A percentile compares a stretch with the other conserved stretches of the same genome.
Evolutionary conservation across 176 grass and related monocot genomes (phyloP).

Genomic region (Miscanthus lutarioriparius): DNA sequence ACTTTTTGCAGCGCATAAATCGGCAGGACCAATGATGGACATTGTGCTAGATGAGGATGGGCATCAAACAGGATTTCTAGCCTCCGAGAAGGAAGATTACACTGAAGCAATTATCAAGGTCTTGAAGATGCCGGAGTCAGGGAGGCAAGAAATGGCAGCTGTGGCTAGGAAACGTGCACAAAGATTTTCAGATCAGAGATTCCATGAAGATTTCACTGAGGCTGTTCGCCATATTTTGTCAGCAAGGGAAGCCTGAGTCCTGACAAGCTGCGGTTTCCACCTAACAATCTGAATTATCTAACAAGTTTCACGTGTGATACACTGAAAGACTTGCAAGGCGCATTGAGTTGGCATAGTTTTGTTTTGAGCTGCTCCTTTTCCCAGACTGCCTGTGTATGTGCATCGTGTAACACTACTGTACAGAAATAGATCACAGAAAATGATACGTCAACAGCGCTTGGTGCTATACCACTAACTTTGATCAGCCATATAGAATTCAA

Average conservation of each 20-base stretch:
- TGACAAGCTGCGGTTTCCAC: not conserved
- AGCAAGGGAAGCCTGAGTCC: not conserved
- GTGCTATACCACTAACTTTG: not conserved
- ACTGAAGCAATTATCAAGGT: conserved; percentile 66
- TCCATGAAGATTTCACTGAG: conserved; percentile 68
- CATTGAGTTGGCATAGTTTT: not conserved
- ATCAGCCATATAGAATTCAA: no score
- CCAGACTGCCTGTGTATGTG: not conserved
- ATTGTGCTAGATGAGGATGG: conserved; percentile 79
- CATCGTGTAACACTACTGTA: conserved; percentile 3
- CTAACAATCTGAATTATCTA: not conserved
- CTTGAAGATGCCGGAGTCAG: conserved; percentile 62
- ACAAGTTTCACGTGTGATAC: not conserved
- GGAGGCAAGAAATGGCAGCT: conserved; percentile 64
- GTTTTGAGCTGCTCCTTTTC: not conserved
- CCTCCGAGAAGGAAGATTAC: conserved; percentile 68
- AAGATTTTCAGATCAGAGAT: conserved; percentile 81
- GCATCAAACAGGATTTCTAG: conserved; percentile 75
- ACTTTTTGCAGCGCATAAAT: conserved; percentile 73
- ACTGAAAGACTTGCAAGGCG: not conserved
- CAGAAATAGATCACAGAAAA: conserved; percentile 4
- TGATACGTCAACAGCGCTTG: not conserved
- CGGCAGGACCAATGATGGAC: conserved; percentile 92
- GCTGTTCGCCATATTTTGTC: conserved; percentile 54
- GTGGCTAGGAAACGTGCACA: conserved; percentile 72